Conservation (phyloP, 2,329 filamentous ascomycete species). For the Calonectria pauciramosa region DNA sequence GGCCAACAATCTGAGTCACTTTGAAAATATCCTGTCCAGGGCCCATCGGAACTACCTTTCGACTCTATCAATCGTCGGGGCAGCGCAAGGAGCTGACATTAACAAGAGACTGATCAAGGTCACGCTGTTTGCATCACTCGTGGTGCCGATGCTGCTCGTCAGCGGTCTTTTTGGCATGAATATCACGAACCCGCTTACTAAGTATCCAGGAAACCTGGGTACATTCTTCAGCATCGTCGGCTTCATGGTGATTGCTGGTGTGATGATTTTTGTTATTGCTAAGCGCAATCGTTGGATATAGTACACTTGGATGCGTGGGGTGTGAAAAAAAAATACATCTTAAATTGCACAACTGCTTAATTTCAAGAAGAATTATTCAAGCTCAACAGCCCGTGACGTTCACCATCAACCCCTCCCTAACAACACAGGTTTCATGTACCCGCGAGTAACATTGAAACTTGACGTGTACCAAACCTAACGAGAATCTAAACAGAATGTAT, state of each 20-base stretch:
- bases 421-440: not conserved
- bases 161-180: constrained; percentile 93
- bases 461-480: not conserved
- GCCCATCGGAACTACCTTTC: constrained; percentile 97
- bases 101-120: constrained; percentile 96
- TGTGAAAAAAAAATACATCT: not conserved
- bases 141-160: constrained; percentile 94
- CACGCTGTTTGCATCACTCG: constrained; percentile 91
- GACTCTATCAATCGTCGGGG: constrained; percentile 92
- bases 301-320: not conserved
- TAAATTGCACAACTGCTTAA: not conserved
- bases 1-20: constrained; percentile 96
- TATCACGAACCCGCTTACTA: constrained; percentile 76
- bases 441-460: not conserved
- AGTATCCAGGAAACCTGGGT: constrained; percentile 65
- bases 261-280: constrained; percentile 62
- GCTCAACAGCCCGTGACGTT: not conserved
- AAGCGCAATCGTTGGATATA: constrained; percentile 63
- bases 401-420: not conserved
- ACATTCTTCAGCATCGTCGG: constrained; percentile 66
- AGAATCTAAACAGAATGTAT: not conserved
- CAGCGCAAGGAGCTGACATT: constrained; percentile 87
- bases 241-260: constrained; percentile 67
- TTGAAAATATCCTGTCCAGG: constrained; percentile 96
- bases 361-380: not conserved